phyloP scores from a whole-genome alignment of 1,284 basidiomycete species.

The Apiotrichum domesticum region DNA sequence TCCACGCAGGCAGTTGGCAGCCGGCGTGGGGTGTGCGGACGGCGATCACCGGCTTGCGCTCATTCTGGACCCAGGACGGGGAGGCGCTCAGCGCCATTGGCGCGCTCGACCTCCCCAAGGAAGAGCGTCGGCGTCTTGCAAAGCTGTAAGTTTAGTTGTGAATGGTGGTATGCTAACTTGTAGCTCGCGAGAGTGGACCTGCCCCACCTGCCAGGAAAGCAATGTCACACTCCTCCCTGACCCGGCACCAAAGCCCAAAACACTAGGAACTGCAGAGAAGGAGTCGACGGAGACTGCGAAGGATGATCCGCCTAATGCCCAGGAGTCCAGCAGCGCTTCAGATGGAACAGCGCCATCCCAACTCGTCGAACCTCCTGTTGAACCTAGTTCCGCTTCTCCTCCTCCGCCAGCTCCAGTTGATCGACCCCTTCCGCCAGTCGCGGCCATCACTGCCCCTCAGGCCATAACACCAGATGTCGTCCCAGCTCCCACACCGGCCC shows the following conservation, averaged over 20 bases:
- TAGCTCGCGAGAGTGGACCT: slow-evolving; percentile 76
- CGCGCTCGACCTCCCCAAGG: slow-evolving; percentile 70
- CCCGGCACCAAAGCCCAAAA: background rate
- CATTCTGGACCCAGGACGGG: slow-evolving; percentile 83
- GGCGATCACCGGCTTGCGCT: slow-evolving; percentile 85
- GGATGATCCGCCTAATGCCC: background rate
- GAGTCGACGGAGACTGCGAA: no score
- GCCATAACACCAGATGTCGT: background rate
- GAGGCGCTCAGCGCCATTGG: slow-evolving; percentile 86
- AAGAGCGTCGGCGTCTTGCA: slow-evolving; percentile 75
- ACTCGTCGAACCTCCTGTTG: background rate
- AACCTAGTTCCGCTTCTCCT: background rate
- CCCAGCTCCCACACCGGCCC: background rate
- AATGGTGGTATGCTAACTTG: slow-evolving; percentile 3
- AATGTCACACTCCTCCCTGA: slow-evolving; percentile 61
- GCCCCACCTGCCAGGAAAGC: slow-evolving; percentile 63
- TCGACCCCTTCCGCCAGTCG: background rate
- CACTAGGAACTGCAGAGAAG: background rate
- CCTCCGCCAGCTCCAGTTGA: background rate
- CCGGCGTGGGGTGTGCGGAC: slow-evolving; percentile 97
- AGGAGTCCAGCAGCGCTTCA: background rate
- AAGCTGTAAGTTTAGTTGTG: slow-evolving; percentile 56
- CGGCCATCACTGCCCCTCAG: background rate
- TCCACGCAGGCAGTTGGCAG: slow-evolving; percentile 62
- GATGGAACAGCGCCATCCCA: no score